Percentiles rank a stretch among this genome's conserved stretches.
Evolutionary conservation across 805 yeast species (phyloP).

Genomic region (Metschnikowia peoriensis): DNA sequence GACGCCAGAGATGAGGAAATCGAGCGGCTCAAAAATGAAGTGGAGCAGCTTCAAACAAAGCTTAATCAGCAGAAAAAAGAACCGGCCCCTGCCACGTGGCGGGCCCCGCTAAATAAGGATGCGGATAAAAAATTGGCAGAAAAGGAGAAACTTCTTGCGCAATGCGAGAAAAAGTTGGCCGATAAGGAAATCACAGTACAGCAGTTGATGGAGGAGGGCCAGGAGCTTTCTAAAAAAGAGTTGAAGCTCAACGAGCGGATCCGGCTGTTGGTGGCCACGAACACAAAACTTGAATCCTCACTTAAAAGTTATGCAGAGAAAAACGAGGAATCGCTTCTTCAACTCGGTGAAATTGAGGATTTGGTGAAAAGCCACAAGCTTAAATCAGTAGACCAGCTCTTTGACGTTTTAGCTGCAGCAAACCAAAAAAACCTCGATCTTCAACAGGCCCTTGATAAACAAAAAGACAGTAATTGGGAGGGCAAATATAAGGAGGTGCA

Average conservation of each 20-base stretch:
- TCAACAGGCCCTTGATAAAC: slow-evolving; percentile 18
- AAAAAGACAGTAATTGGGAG: slow-evolving; percentile 24
- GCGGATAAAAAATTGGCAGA: slow-evolving; percentile 3
- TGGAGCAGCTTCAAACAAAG: not conserved
- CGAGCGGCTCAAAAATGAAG: not conserved
- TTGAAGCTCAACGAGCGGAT: slow-evolving; percentile 64
- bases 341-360: slow-evolving; percentile 40
- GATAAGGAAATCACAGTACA: slow-evolving; percentile 62
- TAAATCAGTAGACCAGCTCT: slow-evolving; percentile 28
- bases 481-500: slow-evolving; percentile 25
- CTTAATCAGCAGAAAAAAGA: slow-evolving; percentile 2
- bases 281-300: slow-evolving; percentile 29
- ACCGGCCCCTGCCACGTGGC: not conserved
- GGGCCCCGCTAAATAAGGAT: not conserved
- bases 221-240: slow-evolving; percentile 67
- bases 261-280: slow-evolving; percentile 50
- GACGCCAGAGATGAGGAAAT: slow-evolving; percentile 1
- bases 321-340: slow-evolving; percentile 29
- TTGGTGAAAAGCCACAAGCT: slow-evolving; percentile 27
- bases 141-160: slow-evolving; percentile 3
- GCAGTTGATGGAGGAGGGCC: slow-evolving; percentile 73
- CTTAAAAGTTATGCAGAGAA: slow-evolving; percentile 29
- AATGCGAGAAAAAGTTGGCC: slow-evolving; percentile 29
- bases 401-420: slow-evolving; percentile 19
- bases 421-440: slow-evolving; percentile 14